Base-by-base conservation (phyloP, 208 protist genomes). In the Tritrichomonas musculus region DNA sequence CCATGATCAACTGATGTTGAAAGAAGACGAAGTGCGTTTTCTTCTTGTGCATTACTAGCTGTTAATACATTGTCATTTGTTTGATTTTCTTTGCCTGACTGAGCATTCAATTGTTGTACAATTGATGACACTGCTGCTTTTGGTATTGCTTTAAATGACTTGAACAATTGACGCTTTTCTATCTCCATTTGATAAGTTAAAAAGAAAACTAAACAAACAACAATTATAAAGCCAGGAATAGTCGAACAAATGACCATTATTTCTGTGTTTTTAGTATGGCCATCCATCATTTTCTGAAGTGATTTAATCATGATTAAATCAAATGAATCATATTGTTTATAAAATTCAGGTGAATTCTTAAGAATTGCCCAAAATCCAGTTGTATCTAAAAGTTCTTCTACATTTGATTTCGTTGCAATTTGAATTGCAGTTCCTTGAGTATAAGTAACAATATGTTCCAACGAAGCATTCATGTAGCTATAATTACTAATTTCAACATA, bases 131-230 rank as follows among this genome's bases (percentile, higher is more conserved):
- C 41, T 22, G 41, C n/a, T 22, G n/a, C 4, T 36, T 82, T 82
- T 82, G 73, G 73, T 47, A 82, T 50, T 50, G 73, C 33, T 53
- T 82, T 82, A 44, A 82, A 82, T 82, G 73, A 25, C n/a, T 82
- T 82, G 30, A 36, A 3, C 47, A 82, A n/a, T 20, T 53, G 47
- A 14, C 2, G 8, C 30, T 82, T 82, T 82, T 82, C 41, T 22
- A 53, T 25, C 11, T 82, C 14, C 20, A 50, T 20, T 3, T 47
- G 11, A 50, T 82, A 50, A 50, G 39, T 20, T 22, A 49, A 25
- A 44, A 33, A 47, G 11, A 49, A 33, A 20, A 82, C n/a, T 20
- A 50, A 47, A 20, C 9, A 20, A 8, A 82, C 50, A 30, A 53
- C 33, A 44, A 82, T 25, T 20, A 82, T 53, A 44, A 82, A 25